phyloP scores from a whole-genome alignment of 2,329 filamentous ascomycete species.

The Leptographium procerum region DNA sequence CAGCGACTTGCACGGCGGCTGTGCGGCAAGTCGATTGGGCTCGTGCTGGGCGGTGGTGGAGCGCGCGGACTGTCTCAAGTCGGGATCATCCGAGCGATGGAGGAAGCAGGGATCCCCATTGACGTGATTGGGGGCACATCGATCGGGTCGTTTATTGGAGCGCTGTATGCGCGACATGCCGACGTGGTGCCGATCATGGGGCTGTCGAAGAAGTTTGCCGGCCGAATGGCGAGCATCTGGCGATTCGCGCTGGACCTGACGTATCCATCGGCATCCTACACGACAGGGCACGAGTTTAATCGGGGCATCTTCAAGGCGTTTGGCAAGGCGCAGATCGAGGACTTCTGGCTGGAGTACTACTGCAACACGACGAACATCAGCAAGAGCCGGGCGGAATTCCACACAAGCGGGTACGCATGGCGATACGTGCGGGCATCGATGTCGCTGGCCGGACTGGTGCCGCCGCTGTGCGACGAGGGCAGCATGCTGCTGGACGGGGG shows the following conservation, averaged over 20 bases:
- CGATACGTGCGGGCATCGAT: conserved; percentile 93
- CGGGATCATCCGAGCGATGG: conserved; percentile 85
- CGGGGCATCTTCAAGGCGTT: conserved; percentile 98
- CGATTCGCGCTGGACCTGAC: conserved; percentile 93
- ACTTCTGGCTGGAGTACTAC: conserved; percentile 98
- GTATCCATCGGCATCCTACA: conserved; percentile 93
- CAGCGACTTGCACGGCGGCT: conserved; percentile 81
- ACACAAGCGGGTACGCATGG: conserved; percentile 96
- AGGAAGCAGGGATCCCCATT: conserved; percentile 92
- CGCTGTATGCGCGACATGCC: conserved; percentile 87
- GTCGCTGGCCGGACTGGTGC: conserved; percentile 85
- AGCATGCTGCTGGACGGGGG: conserved; percentile 94
- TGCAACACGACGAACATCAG: conserved; percentile 99
- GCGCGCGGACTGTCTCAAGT: conserved; percentile 87
- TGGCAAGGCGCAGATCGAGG: conserved; percentile 92
- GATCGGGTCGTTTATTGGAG: conserved; percentile 91
- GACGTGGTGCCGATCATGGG: conserved; percentile 97
- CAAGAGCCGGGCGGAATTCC: conserved; percentile 82
- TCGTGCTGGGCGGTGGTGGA: conserved; percentile 88
- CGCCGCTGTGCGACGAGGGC: conserved; percentile 91
- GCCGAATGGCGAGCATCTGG: conserved; percentile 99
- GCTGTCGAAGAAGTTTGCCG: conserved; percentile 90
- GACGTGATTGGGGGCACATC: conserved; percentile 93
- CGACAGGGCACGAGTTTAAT: conserved; percentile 97
- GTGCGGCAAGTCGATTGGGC: conserved; percentile 86